Evolutionary conservation across 169 alveolate genomes (phyloP).

Genomic region (Hepatocystis sp.): DNA sequence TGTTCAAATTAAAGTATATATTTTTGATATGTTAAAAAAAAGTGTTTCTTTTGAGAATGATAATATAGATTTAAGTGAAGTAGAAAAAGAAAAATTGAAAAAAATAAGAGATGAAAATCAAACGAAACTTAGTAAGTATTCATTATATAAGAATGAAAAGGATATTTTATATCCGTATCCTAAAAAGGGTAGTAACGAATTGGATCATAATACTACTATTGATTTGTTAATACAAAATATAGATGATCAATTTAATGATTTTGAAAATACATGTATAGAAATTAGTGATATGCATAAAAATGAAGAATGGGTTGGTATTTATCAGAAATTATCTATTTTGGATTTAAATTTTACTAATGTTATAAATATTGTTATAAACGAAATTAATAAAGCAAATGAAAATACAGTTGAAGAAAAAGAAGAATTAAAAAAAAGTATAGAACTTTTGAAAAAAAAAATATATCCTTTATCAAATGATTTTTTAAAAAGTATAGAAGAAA

Average conservation of each 20-base stretch:
- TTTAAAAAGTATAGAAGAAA: slow-evolving; percentile 28
- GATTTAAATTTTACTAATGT: slow-evolving; percentile 32
- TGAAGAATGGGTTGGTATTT: slow-evolving; percentile 35
- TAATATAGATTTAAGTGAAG: slow-evolving; percentile 22
- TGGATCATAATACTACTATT: slow-evolving; percentile 15
- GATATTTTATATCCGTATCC: too few species aligned
- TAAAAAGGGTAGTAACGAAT: slow-evolving; percentile 2
- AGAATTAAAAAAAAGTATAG: slow-evolving; percentile 41
- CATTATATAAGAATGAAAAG: slow-evolving; percentile 17
- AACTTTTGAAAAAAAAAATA: slow-evolving; percentile 36
- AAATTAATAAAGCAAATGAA: slow-evolving; percentile 20
- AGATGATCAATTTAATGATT: slow-evolving; percentile 33
- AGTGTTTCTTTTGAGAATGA: slow-evolving; percentile 11
- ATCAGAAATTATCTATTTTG: slow-evolving; percentile 13
- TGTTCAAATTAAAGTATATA: slow-evolving; percentile 31
- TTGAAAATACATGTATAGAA: slow-evolving; percentile 45
- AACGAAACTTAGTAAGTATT: too few species aligned
- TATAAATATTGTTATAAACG: slow-evolving; percentile 16
- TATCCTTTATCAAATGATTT: slow-evolving; percentile 49
- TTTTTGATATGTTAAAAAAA: slow-evolving; percentile 33
- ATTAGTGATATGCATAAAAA: slow-evolving; percentile 7
- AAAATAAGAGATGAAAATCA: not conserved
- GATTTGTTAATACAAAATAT: slow-evolving; percentile 13
- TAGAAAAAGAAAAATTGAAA: slow-evolving; percentile 8
- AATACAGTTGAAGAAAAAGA: slow-evolving; percentile 31